Conservation (phyloP, 441 rosid species). For the Gossypium davidsonii region DNA sequence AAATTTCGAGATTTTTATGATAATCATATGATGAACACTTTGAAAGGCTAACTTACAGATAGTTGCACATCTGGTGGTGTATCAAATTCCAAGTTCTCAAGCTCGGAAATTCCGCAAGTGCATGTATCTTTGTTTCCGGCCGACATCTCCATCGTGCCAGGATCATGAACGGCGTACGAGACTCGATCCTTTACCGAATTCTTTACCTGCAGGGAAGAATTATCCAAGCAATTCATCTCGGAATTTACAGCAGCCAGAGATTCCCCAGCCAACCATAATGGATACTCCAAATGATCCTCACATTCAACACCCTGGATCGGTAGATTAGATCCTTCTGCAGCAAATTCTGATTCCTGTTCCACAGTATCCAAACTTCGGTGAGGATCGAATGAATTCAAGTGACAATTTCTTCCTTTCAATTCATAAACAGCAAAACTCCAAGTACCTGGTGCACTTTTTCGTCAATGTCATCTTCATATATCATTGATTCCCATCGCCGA, state of each 20-base stretch:
- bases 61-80: constrained; percentile 62
- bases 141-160: constrained; percentile 13
- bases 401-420: background rate
- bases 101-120: constrained; percentile 44
- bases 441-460: constrained; percentile 31
- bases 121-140: constrained; percentile 15
- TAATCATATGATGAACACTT: background rate
- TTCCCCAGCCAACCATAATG: constrained; percentile 54
- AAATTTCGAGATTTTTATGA: background rate
- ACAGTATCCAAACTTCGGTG: constrained; percentile 4
- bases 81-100: constrained; percentile 59
- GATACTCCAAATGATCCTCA: constrained; percentile 22
- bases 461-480: constrained; percentile 28
- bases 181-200: constrained; percentile 21
- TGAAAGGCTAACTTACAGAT: constrained; percentile 39
- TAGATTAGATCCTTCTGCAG: constrained; percentile 25
- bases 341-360: constrained; percentile 31
- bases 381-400: background rate
- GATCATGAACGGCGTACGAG: constrained; percentile 14
- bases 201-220: constrained; percentile 38
- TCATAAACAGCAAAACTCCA: background rate
- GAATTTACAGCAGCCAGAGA: constrained; percentile 45
- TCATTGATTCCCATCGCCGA: constrained; percentile 27
- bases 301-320: constrained; percentile 11
- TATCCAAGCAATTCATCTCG: constrained; percentile 32